Conservation (phyloP, 2,329 filamentous ascomycete species). For the Pseudonectria buxi region DNA sequence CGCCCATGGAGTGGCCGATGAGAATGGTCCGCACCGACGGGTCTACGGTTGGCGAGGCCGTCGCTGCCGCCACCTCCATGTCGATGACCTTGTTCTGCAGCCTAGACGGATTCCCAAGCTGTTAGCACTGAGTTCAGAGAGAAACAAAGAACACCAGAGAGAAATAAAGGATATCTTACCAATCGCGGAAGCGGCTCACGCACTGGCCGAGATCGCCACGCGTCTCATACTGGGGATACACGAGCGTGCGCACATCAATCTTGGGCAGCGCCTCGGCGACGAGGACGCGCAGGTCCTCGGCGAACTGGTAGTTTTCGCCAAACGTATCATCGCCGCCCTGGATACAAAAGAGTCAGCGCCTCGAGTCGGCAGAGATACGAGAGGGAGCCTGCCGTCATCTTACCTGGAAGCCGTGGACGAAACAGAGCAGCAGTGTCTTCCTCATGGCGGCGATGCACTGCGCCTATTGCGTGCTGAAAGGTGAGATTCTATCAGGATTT, state of each 20-base stretch:
- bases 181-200: slow-evolving; percentile 68
- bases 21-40: slow-evolving; percentile 77
- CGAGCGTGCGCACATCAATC: slow-evolving; percentile 57
- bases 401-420: slow-evolving; percentile 85
- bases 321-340: slow-evolving; percentile 76
- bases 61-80: slow-evolving; percentile 75
- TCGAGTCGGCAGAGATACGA: not conserved
- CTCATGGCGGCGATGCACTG: slow-evolving; percentile 38
- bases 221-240: slow-evolving; percentile 82
- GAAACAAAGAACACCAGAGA: not conserved
- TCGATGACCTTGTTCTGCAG: slow-evolving; percentile 90
- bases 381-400: slow-evolving; percentile 1
- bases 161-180: slow-evolving; percentile 42
- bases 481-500: too few species aligned
- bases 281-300: slow-evolving; percentile 61
- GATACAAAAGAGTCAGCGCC: slow-evolving; percentile 5
- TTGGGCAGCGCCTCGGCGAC: slow-evolving; percentile 62
- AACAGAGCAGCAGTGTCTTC: slow-evolving; percentile 74
- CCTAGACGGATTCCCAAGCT: slow-evolving; percentile 38
- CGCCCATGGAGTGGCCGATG: slow-evolving; percentile 84
- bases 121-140: not conserved
- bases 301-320: slow-evolving; percentile 57
- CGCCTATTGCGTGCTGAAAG: too few species aligned
- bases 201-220: slow-evolving; percentile 66
- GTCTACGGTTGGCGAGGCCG: slow-evolving; percentile 77